Evolutionary conservation across 495 filamentous ascomycete genomes (phyloP).

Genomic region (Neurospora sp.): DNA sequence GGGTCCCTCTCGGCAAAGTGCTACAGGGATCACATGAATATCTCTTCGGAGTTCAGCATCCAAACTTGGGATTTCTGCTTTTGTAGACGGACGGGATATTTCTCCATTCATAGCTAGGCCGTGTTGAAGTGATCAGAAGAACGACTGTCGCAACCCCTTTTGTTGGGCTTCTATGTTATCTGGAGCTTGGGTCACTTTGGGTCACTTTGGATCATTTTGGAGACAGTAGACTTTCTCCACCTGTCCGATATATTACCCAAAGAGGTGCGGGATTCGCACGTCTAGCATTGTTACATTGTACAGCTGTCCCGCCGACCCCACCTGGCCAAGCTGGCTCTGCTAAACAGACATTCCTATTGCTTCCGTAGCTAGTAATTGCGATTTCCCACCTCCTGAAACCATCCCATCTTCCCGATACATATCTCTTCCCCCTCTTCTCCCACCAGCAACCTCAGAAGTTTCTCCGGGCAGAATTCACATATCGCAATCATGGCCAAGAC

Average conservation of each 20-base stretch:
- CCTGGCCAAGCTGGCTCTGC: not conserved
- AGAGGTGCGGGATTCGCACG: not conserved
- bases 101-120: not conserved
- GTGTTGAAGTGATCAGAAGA: not conserved
- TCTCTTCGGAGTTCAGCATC: not conserved
- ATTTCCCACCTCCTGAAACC: not conserved
- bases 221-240: not conserved
- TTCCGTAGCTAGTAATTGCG: slow-evolving; percentile 2
- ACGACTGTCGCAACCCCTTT: not conserved
- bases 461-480: not conserved
- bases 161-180: not conserved
- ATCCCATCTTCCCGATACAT: not conserved
- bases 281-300: not conserved
- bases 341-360: not conserved
- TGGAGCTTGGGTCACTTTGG: not conserved
- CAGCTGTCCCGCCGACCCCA: not conserved
- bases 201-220: not conserved
- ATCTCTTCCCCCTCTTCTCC: not conserved
- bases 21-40: not conserved
- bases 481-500: slow-evolving; percentile 46
- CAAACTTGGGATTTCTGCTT: not conserved
- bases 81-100: not conserved
- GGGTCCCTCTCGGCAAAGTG: not conserved
- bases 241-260: not conserved
- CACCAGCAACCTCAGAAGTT: not conserved